Conservation (phyloP, 176 grass and related monocot species). For the Juncus inflexus region DNA sequence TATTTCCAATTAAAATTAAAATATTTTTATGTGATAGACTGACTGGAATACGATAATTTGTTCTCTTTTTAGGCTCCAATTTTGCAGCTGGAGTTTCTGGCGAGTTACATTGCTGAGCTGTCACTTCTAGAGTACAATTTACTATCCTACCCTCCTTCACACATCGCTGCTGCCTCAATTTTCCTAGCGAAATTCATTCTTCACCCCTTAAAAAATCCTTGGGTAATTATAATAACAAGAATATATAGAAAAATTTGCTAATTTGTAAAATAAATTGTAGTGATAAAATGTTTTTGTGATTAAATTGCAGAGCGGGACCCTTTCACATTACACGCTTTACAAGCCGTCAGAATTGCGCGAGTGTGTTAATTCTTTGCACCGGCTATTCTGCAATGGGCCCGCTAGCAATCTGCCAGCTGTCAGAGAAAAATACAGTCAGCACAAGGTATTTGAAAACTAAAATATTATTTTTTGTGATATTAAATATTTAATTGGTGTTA, state of each 20-base stretch:
- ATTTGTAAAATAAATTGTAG: not conserved
- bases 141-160: slow-evolving; percentile 69
- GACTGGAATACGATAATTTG: not conserved
- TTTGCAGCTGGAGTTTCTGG: slow-evolving; percentile 87
- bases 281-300: not conserved
- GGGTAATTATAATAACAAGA: slow-evolving; percentile 39
- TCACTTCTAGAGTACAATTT: slow-evolving; percentile 90
- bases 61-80: slow-evolving; percentile 46
- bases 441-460: slow-evolving; percentile 39
- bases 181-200: slow-evolving; percentile 92
- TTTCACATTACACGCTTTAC: slow-evolving; percentile 78
- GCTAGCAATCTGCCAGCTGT: slow-evolving; percentile 88
- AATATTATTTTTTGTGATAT: too few species aligned
- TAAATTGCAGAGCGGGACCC: slow-evolving; percentile 65
- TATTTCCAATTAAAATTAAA: slow-evolving; percentile 1
- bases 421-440: slow-evolving; percentile 97
- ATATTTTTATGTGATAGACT: slow-evolving; percentile 6
- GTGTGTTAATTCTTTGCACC: slow-evolving; percentile 61
- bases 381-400: slow-evolving; percentile 53
- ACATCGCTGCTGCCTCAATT: slow-evolving; percentile 71
- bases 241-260: not conserved
- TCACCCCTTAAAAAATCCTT: slow-evolving; percentile 72
- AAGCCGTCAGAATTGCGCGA: slow-evolving; percentile 59
- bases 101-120: slow-evolving; percentile 76
- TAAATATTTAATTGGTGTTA: too few species aligned